Base-by-base conservation (phyloP, 805 yeast species). In the Saturnispora kantuleensis region DNA sequence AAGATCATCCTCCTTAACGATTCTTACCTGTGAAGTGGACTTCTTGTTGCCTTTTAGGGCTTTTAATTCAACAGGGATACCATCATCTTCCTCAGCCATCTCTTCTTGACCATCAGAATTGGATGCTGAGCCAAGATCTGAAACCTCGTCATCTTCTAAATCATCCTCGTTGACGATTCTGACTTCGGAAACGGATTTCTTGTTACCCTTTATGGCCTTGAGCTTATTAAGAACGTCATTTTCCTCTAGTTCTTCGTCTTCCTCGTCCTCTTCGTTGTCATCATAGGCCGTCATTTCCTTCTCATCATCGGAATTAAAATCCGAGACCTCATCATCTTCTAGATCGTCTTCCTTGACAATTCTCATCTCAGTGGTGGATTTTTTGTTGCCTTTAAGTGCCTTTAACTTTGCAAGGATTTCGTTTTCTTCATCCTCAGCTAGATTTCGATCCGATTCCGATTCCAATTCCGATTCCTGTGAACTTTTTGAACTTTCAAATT, bases 91-190 rank as follows among this genome's bases (percentile, higher is more conserved):
- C 12, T 58, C 54, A 6, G 6, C 26, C 26, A 21, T 21, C 26
- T 21, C 26, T 21, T 21, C 26, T 21, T 21, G 26, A 21, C 8
- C 26, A 8, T 41, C 49, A 13, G 49, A 55, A 28, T 49, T 7
- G 26, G 26, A 21, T 21, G 3, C 26, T 6, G 26, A 21, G 2
- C 26, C 51, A 5, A 51, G 13, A 26, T 49, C 55, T 5, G 39
- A 35, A 11, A 35, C 35, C 13, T 36, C 41, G 35, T 57, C 61
- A 8, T 56, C 55, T 10, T 52, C 54, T 2, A 55, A 31, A 2
- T 58, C 57, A 33, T 53, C 61, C 31, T 55, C 63, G 35, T 60
- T 50, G 9, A 57, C 55, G 33, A 65, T 51, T 15, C 71, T 57
- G n/a, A 59, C 54, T 16, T 44, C 41, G 3, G 53, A 46, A 2